A percentile compares a stretch with the other conserved stretches of the same genome.
Evolutionary conservation across 768 basidiomycete genomes (phyloP).

Genomic region (Boletus insuetus): DNA sequence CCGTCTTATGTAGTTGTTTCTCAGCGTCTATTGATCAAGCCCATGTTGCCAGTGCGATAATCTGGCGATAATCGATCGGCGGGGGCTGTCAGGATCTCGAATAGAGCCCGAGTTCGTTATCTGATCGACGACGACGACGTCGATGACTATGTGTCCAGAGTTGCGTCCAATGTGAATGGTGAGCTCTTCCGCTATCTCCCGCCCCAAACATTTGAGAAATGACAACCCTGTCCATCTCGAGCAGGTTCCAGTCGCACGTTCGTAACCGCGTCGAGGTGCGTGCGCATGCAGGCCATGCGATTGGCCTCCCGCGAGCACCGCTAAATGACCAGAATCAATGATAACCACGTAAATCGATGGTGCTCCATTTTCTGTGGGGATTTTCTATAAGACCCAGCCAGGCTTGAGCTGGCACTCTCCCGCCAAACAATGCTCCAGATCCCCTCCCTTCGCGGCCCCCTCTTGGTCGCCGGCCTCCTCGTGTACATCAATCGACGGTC

Average conservation of each 20-base stretch:
- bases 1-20: too few relatives aligned
- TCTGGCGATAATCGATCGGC: too few relatives aligned
- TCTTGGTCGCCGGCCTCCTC: conserved; percentile 20
- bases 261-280: not conserved
- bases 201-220: not conserved
- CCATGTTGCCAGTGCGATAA: too few relatives aligned
- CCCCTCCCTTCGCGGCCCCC: conserved; percentile 14
- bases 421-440: not conserved
- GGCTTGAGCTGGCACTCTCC: not conserved
- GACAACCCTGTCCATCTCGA: not conserved
- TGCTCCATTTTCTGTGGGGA: not conserved
- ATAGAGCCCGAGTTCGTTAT: too few relatives aligned
- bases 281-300: not conserved
- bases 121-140: too few relatives aligned
- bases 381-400: conserved; percentile 8
- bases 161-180: too few relatives aligned
- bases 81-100: too few relatives aligned
- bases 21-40: too few relatives aligned
- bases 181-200: too few relatives aligned
- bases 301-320: not conserved
- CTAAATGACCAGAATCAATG: not conserved
- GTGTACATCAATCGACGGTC: conserved; percentile 20
- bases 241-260: not conserved
- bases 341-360: not conserved
- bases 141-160: too few relatives aligned